Conservation (phyloP, 2,329 filamentous ascomycete species). For the Colletotrichum sp. region DNA sequence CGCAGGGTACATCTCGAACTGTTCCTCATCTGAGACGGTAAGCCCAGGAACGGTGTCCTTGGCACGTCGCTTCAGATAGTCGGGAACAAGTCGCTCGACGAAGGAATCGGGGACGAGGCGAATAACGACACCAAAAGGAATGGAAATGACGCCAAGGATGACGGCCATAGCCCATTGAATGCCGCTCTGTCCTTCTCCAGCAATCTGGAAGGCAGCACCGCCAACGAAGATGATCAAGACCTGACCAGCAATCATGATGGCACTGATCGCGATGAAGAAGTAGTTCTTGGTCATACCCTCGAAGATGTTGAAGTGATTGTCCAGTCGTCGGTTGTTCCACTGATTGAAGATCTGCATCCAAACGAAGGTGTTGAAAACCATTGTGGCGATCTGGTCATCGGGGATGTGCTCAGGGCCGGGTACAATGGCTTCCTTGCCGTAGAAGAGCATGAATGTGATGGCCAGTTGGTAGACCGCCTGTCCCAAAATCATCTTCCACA, state of each 20-base stretch:
- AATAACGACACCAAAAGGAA: constrained; percentile 82
- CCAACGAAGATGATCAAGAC: constrained; percentile 90
- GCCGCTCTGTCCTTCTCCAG: constrained; percentile 63
- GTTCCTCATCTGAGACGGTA: constrained; percentile 69
- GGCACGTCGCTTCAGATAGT: constrained; percentile 55
- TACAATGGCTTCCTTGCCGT: constrained; percentile 57
- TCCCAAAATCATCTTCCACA: constrained; percentile 99
- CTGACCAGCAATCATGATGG: constrained; percentile 88
- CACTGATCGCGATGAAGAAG: constrained; percentile 88
- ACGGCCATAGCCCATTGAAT: constrained; percentile 89
- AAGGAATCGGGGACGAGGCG: constrained; percentile 81
- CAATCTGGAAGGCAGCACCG: constrained; percentile 79
- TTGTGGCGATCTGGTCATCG: constrained; percentile 67
- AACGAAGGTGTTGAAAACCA: constrained; percentile 98
- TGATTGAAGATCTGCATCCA: constrained; percentile 99
- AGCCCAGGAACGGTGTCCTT: constrained; percentile 54
- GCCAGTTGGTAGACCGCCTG: constrained; percentile 90
- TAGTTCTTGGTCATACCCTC: constrained; percentile 84
- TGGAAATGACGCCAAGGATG: constrained; percentile 81
- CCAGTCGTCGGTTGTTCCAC: constrained; percentile 93
- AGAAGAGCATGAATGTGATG: constrained; percentile 82
- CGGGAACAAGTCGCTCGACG: constrained; percentile 57
- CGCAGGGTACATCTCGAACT: constrained; percentile 72
- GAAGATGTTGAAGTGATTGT: constrained; percentile 96
- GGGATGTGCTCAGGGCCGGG: constrained; percentile 16